Conservation (phyloP, 1,284 basidiomycete species). For the Puccinia sorghi region DNA sequence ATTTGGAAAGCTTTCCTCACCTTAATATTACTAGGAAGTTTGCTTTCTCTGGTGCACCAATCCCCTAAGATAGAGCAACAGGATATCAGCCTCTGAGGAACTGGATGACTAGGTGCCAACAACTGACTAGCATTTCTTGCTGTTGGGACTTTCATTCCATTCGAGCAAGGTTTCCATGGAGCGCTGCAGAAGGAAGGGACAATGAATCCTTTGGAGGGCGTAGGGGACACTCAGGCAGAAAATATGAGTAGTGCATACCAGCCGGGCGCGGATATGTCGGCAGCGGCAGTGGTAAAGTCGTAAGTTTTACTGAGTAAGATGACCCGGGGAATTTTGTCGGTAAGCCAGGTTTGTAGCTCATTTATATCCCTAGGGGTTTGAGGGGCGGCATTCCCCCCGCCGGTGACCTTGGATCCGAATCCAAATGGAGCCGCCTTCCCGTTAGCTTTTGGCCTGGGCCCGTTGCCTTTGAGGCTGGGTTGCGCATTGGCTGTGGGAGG, state of each 20-base stretch:
- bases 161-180: constrained; percentile 11
- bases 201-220: background rate
- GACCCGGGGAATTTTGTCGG: constrained; percentile 32
- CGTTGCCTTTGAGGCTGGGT: background rate
- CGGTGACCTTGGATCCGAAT: constrained; percentile 22
- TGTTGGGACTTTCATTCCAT: constrained; percentile 11
- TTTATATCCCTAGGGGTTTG: constrained; percentile 13
- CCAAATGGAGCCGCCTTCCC: constrained; percentile 16
- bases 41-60: constrained; percentile 2
- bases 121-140: constrained; percentile 13
- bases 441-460: background rate
- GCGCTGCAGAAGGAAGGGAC: background rate
- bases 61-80: background rate
- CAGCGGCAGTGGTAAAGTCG: background rate
- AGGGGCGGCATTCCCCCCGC: constrained; percentile 28
- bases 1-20: background rate
- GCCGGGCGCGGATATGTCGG: background rate
- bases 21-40: background rate
- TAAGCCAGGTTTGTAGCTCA: constrained; percentile 25
- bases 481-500: background rate
- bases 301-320: constrained; percentile 35
- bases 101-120: background rate
- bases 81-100: background rate
- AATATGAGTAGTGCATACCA: background rate
- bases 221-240: background rate